These are phyloP conservation scores for Dactylorhiza incarnata DNA, from an alignment of 106 monocot species.

Conservation along the genomic window DNA sequence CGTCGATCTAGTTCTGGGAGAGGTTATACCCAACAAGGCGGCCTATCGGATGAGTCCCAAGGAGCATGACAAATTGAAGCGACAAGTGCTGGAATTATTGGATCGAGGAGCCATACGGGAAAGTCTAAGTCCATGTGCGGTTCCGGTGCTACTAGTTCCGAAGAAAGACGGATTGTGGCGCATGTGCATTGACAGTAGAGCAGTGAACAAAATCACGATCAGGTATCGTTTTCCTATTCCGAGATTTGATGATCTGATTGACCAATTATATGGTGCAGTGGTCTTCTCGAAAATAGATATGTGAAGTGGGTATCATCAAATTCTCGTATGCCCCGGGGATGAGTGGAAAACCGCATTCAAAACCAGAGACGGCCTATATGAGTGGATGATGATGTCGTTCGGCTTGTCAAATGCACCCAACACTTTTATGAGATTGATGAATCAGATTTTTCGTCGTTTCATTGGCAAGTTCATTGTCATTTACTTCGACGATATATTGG, in stretches of 20 bases:
- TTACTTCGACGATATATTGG: conserved; percentile 13
- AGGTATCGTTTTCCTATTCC: conserved; percentile 12
- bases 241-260: conserved; percentile 2
- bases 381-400: conserved; percentile 22
- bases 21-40: no score
- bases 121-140: background rate
- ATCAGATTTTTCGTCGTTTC: no score
- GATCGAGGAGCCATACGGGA: background rate
- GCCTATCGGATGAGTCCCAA: no score
- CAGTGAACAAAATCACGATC: conserved; percentile 11
- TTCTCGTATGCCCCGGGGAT: background rate
- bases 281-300: conserved; percentile 16
- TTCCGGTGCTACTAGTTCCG: conserved; percentile 6
- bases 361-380: conserved; percentile 10
- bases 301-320: background rate
- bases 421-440: conserved; percentile 18
- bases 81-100: no score
- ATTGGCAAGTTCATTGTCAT: no score
- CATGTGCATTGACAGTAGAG: conserved; percentile 11
- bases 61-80: no score
- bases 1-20: no score
- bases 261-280: background rate
- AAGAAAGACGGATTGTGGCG: conserved; percentile 9
- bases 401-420: conserved; percentile 11
- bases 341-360: conserved; percentile 23